phyloP scores from a whole-genome alignment of 495 filamentous ascomycete species.

The Penicillium subrubescens region DNA sequence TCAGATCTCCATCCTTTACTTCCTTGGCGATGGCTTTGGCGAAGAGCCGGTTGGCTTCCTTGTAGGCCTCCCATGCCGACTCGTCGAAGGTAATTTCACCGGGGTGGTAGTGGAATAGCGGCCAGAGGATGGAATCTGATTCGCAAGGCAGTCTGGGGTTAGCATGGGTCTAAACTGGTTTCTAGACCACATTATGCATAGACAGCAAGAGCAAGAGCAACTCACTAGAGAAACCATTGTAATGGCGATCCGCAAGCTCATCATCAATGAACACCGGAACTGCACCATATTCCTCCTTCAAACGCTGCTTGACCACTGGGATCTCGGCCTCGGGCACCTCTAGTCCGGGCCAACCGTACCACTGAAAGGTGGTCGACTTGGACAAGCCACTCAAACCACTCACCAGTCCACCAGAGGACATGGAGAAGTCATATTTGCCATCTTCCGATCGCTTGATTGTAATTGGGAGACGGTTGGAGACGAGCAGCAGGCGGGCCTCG shows the following conservation, averaged over 20 bases:
- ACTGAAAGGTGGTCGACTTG: slow-evolving; percentile 90
- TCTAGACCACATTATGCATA: too few relatives aligned
- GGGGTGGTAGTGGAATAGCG: slow-evolving; percentile 96
- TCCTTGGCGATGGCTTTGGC: slow-evolving; percentile 78
- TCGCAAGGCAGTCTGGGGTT: neutral
- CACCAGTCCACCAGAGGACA: slow-evolving; percentile 94
- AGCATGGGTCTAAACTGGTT: neutral
- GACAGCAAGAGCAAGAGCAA: slow-evolving; percentile 8
- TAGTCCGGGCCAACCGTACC: slow-evolving; percentile 97
- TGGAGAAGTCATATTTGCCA: slow-evolving; percentile 81
- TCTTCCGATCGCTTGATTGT: slow-evolving; percentile 91
- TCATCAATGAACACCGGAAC: slow-evolving; percentile 79
- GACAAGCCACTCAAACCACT: slow-evolving; percentile 86
- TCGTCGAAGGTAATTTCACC: slow-evolving; percentile 98
- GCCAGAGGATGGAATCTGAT: slow-evolving; percentile 94
- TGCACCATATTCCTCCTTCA: slow-evolving; percentile 73
- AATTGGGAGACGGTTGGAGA: slow-evolving; percentile 93
- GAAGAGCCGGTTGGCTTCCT: slow-evolving; percentile 85
- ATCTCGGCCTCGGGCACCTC: slow-evolving; percentile 76
- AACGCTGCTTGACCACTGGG: slow-evolving; percentile 59
- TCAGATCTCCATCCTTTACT: slow-evolving; percentile 84
- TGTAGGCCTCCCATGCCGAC: slow-evolving; percentile 88
- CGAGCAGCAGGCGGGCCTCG: slow-evolving; percentile 66
- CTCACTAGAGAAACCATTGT: slow-evolving; percentile 87
- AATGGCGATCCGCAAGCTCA: slow-evolving; percentile 76